phyloP scores from a whole-genome alignment of 805 yeast species.

The Phaffomyces thermotolerans region DNA sequence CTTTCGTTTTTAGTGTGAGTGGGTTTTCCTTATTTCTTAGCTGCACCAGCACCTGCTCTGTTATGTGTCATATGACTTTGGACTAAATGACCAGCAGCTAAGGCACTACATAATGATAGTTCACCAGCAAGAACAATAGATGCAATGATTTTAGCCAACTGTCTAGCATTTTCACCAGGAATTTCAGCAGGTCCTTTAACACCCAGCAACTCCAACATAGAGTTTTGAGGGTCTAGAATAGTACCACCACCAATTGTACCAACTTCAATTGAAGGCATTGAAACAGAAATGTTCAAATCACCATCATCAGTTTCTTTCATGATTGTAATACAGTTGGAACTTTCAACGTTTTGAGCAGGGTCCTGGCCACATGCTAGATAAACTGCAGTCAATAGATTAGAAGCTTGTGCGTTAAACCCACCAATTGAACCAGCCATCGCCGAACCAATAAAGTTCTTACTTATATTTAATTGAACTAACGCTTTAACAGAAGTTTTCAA shows the following conservation, averaged over 20 bases:
- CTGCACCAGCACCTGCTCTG: slow-evolving; percentile 36
- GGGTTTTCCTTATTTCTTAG: slow-evolving; percentile 12
- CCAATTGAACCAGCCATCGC: slow-evolving; percentile 99
- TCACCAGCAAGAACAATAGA: slow-evolving; percentile 95
- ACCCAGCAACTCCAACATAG: slow-evolving; percentile 91
- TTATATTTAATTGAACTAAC: slow-evolving; percentile 78
- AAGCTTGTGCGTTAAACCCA: slow-evolving; percentile 98
- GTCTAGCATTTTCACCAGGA: slow-evolving; percentile 94
- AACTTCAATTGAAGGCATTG: slow-evolving; percentile 98
- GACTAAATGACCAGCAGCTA: slow-evolving; percentile 97
- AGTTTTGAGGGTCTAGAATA: slow-evolving; percentile 91
- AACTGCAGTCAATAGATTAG: slow-evolving; percentile 91
- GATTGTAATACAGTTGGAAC: slow-evolving; percentile 93
- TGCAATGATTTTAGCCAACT: slow-evolving; percentile 87
- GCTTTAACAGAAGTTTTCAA: slow-evolving; percentile 91
- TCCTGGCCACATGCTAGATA: slow-evolving; percentile 96
- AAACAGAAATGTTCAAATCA: slow-evolving; percentile 84
- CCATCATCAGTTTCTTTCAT: slow-evolving; percentile 77
- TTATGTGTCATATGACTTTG: slow-evolving; percentile 96
- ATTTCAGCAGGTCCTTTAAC: slow-evolving; percentile 90
- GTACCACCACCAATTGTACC: slow-evolving; percentile 99
- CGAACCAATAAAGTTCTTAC: slow-evolving; percentile 89
- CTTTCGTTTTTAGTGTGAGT: neutral
- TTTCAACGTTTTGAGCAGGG: slow-evolving; percentile 99
- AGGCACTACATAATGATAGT: slow-evolving; percentile 86